Conservation (phyloP, 768 basidiomycete species). For the Calocera viscosa region DNA sequence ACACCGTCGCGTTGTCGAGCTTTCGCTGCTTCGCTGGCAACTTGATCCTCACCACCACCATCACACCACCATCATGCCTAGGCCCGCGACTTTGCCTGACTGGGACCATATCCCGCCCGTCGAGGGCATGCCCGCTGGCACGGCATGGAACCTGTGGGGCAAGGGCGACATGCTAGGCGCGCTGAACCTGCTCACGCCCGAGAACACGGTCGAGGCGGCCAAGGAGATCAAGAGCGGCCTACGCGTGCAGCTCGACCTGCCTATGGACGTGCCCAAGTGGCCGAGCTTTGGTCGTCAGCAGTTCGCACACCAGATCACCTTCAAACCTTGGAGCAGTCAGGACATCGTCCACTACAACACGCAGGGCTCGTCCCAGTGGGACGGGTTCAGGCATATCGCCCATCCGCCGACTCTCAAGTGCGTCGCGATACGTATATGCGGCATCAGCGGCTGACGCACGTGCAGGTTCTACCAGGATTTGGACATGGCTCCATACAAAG, state of each 20-base stretch:
- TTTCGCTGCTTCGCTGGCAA: neutral
- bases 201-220: constrained; percentile 9
- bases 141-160: constrained; percentile 16
- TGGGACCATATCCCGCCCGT: constrained; percentile 15
- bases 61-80: neutral
- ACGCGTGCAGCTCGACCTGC: neutral
- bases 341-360: neutral
- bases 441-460: neutral
- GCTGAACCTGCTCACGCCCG: constrained; percentile 16
- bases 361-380: neutral
- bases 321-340: neutral
- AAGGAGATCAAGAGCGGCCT: constrained; percentile 13
- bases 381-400: neutral
- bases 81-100: constrained; percentile 6
- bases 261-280: neutral
- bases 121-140: constrained; percentile 10
- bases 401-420: neutral
- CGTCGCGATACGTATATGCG: neutral
- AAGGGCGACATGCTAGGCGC: constrained; percentile 15
- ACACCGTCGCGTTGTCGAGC: too few species aligned
- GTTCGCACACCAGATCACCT: neutral
- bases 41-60: neutral
- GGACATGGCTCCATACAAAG: neutral
- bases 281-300: neutral
- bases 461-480: neutral